Evolutionary conservation across 805 yeast species (phyloP).

Genomic region (Candida tallmaniae): DNA sequence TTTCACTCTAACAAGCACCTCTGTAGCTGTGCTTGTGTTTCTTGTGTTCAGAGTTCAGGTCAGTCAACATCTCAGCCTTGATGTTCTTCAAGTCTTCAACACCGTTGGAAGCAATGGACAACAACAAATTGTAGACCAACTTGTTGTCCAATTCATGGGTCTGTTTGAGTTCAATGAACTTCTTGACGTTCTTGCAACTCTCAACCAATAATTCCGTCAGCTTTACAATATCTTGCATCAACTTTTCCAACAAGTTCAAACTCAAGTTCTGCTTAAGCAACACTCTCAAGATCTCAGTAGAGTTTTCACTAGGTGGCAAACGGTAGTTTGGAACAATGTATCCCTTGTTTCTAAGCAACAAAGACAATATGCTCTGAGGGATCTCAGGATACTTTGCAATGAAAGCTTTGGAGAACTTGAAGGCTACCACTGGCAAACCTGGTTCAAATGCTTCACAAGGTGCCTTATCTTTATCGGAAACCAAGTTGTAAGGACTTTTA

Average conservation of each 20-base stretch:
- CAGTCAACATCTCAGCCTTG: conserved; percentile 18
- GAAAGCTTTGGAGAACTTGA: conserved; percentile 63
- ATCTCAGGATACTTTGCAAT: conserved; percentile 63
- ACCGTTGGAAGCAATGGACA: conserved; percentile 55
- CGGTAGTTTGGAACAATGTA: conserved; percentile 90
- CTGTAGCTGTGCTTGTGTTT: conserved; percentile 29
- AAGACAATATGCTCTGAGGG: conserved; percentile 74
- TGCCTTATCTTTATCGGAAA: conserved; percentile 13
- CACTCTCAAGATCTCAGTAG: conserved; percentile 72
- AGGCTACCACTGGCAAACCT: conserved; percentile 89
- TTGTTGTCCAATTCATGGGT: conserved; percentile 21
- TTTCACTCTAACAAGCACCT: conserved; percentile 32
- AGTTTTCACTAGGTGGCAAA: conserved; percentile 57
- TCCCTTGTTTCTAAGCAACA: conserved; percentile 70
- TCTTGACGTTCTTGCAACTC: conserved; percentile 41
- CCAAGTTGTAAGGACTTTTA: conserved; percentile 13
- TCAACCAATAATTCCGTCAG: conserved; percentile 49
- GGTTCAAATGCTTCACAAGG: conserved; percentile 55
- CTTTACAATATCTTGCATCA: conserved; percentile 57
- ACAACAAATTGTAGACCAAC: conserved; percentile 45
- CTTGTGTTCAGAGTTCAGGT: conserved; percentile 9
- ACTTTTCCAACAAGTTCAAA: conserved; percentile 53
- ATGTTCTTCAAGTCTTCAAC: conserved; percentile 31
- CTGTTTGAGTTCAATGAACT: conserved; percentile 11
- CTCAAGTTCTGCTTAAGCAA: conserved; percentile 74